Evolutionary conservation across 106 monocot species (phyloP).

Genomic region (Cymbidium sinense): DNA sequence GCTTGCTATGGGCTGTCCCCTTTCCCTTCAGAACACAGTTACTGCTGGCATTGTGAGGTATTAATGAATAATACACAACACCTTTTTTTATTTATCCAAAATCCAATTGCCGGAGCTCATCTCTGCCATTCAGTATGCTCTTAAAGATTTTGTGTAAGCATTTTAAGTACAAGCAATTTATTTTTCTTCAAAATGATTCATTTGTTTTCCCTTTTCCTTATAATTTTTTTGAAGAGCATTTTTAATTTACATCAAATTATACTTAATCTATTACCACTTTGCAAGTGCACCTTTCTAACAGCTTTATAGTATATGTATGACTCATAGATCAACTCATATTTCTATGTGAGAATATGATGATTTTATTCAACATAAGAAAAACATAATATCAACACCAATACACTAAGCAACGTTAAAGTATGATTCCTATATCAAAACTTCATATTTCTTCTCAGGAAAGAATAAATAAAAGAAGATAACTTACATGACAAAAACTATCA

Average conservation of each 20-base stretch:
- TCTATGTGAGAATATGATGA: neutral
- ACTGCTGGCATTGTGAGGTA: constrained; percentile 97
- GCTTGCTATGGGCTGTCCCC: constrained; percentile 80
- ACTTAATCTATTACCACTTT: neutral
- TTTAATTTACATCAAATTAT: neutral
- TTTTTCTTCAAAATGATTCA: neutral
- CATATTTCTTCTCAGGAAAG: neutral
- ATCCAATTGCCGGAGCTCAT: neutral
- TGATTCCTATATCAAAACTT: neutral
- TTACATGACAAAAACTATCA: neutral
- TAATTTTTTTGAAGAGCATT: neutral
- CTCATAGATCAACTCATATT: neutral
- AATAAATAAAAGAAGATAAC: neutral
- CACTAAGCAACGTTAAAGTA: neutral
- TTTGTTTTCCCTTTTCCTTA: neutral
- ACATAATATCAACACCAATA: neutral
- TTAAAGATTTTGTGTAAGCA: neutral
- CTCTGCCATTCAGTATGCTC: neutral
- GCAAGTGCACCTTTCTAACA: neutral
- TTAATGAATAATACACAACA: neutral
- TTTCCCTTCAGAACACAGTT: constrained; percentile 80
- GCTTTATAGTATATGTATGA: neutral
- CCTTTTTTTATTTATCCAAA: neutral
- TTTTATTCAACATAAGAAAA: neutral
- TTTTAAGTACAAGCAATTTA: neutral